Conservation (phyloP, 2,329 filamentous ascomycete genomes). For the Aplosporella prunicola region DNA sequence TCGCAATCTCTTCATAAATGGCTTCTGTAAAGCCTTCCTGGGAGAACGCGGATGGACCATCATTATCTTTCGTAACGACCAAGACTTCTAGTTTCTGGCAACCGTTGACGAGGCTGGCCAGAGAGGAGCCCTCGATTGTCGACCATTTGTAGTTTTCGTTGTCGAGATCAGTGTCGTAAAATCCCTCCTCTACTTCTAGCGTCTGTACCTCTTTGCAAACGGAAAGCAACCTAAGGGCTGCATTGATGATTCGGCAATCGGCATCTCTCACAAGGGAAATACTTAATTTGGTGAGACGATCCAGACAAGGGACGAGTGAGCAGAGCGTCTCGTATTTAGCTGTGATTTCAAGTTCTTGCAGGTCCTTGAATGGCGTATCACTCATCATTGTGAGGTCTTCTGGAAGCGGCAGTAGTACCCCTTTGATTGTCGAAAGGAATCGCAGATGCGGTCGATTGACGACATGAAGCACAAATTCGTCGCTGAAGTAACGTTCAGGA, state of each 20-base stretch:
- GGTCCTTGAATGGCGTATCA: neutral
- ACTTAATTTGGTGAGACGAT: no score
- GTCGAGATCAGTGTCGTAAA: neutral
- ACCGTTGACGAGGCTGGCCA: no score
- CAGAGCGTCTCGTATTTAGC: neutral
- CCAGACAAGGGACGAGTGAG: neutral
- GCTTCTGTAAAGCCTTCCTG: neutral
- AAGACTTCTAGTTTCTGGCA: no score
- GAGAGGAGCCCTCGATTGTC: slow-evolving; percentile 1
- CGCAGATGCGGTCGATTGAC: slow-evolving; percentile 1
- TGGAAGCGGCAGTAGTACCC: neutral
- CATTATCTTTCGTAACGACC: neutral
- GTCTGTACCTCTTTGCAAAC: neutral
- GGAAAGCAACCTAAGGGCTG: neutral
- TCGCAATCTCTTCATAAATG: neutral
- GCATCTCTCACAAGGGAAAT: no score
- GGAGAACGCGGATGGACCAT: slow-evolving; percentile 1
- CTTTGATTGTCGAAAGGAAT: neutral
- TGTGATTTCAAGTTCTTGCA: slow-evolving; percentile 2
- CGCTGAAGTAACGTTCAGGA: neutral
- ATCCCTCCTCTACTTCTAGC: neutral
- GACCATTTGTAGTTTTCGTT: neutral
- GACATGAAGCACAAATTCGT: slow-evolving; percentile 1
- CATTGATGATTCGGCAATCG: neutral
- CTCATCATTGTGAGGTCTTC: neutral